These are phyloP conservation scores for Rhodotorula paludigena DNA, from an alignment of 768 basidiomycete species.

Conservation along the genomic window DNA sequence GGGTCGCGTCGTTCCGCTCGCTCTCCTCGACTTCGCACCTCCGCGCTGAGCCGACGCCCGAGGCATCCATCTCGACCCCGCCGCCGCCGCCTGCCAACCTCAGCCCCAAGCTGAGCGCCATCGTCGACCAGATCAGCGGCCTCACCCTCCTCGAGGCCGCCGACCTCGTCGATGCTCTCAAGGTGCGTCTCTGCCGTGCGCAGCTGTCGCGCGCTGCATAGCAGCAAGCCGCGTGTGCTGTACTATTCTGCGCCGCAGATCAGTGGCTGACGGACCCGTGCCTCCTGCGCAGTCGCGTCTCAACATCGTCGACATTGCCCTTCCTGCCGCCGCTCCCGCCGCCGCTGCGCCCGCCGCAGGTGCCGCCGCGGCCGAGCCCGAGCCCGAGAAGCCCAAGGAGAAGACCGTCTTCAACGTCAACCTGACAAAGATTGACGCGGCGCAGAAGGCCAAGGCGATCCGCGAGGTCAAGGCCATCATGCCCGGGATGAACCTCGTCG, in stretches of 20 bases:
- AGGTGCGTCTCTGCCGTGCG: constrained; percentile 54
- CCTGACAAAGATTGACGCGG: constrained; percentile 87
- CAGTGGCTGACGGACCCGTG: not conserved
- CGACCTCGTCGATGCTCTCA: constrained; percentile 83
- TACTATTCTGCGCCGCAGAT: not conserved
- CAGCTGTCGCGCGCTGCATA: not conserved
- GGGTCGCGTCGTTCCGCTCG: not conserved
- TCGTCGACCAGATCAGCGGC: constrained; percentile 88
- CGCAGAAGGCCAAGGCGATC: constrained; percentile 92
- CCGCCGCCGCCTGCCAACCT: constrained; percentile 13
- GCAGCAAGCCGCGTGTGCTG: not conserved
- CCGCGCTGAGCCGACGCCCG: constrained; percentile 7
- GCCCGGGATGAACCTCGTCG: constrained; percentile 92
- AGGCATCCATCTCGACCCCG: not conserved
- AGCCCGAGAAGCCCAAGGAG: constrained; percentile 77
- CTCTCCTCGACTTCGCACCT: constrained; percentile 17
- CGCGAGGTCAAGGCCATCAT: constrained; percentile 93
- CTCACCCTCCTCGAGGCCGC: constrained; percentile 89
- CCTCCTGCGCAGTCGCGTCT: constrained; percentile 72
- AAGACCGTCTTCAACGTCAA: constrained; percentile 96
- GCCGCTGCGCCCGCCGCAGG: constrained; percentile 57
- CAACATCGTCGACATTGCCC: constrained; percentile 95
- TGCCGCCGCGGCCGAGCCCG: constrained; percentile 48
- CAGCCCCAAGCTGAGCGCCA: constrained; percentile 61
- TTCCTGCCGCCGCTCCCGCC: constrained; percentile 60